Evolutionary conservation across 495 filamentous ascomycete genomes (phyloP).

Genomic region (Talaromyces trachyspermus): DNA sequence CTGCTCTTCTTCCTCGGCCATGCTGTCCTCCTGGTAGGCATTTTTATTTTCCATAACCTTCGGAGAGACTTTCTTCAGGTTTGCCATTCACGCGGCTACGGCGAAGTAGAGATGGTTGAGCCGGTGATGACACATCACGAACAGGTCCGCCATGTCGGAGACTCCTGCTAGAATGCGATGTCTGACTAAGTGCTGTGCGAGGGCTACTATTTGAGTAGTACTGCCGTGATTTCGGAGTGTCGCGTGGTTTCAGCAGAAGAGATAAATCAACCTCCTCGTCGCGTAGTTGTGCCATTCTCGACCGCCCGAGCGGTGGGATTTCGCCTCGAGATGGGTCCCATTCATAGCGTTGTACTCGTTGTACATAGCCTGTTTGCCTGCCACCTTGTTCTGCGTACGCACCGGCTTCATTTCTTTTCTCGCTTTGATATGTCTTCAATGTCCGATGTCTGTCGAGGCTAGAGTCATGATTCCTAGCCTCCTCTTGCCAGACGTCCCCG

Average conservation of each 20-base stretch:
- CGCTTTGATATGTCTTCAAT: not conserved
- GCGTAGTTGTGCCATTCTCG: conserved; percentile 29
- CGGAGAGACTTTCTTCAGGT: not conserved
- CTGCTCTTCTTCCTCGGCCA: conserved; percentile 6
- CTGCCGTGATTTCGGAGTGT: conserved; percentile 34
- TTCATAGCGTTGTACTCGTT: not conserved
- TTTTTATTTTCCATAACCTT: not conserved
- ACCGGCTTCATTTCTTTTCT: not conserved
- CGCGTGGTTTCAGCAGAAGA: conserved; percentile 23
- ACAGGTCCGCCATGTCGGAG: not conserved
- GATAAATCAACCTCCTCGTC: conserved; percentile 36
- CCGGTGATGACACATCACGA: conserved; percentile 8
- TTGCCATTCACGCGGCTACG: not conserved
- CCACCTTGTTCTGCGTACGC: conserved; percentile 9
- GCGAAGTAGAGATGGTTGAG: not conserved
- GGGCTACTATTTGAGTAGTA: conserved; percentile 37
- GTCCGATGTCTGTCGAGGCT: not conserved
- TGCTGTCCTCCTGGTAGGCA: conserved; percentile 11
- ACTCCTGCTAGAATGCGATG: not conserved
- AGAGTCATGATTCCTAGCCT: conserved; percentile 26
- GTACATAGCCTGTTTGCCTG: conserved; percentile 17
- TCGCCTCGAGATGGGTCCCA: conserved; percentile 18
- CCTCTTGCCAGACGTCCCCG: conserved; percentile 34
- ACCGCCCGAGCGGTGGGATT: conserved; percentile 23
- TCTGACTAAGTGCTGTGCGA: conserved; percentile 5